phyloP scores from a whole-genome alignment of 768 basidiomycete species.

The Porphyrellus cyaneotinctus region DNA sequence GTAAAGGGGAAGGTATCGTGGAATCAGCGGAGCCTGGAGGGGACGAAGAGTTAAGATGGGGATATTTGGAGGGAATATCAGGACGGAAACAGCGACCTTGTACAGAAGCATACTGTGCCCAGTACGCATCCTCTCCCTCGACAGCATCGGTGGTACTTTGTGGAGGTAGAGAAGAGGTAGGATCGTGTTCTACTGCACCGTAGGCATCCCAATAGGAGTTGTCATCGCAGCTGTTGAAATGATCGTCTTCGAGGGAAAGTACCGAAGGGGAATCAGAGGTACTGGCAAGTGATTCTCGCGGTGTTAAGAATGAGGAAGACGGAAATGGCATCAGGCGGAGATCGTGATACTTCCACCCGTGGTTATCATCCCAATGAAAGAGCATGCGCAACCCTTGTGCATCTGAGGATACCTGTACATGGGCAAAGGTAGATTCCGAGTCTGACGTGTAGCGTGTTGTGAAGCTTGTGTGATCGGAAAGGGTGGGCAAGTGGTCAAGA shows the following conservation, averaged over 20 bases:
- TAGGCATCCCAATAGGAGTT: conserved; percentile 72
- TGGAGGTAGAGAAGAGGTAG: conserved; percentile 10
- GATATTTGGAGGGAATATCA: conserved; percentile 10
- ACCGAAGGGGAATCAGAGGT: conserved; percentile 20
- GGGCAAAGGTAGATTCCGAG: conserved; percentile 51
- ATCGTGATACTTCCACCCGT: conserved; percentile 70
- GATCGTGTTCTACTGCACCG: conserved; percentile 35
- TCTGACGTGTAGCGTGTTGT: conserved; percentile 43
- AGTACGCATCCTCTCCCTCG: conserved; percentile 59
- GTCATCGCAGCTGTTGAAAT: conserved; percentile 35
- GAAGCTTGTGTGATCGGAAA: conserved; percentile 29
- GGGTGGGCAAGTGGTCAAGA: conserved; percentile 37
- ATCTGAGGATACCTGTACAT: conserved; percentile 44
- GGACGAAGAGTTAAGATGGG: conserved; percentile 1
- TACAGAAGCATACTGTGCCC: conserved; percentile 67
- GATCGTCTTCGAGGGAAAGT: conserved; percentile 8
- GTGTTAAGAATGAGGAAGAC: conserved; percentile 28
- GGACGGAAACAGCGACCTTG: conserved; percentile 47
- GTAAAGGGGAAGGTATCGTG: conserved; percentile 52
- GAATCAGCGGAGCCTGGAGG: conserved; percentile 66
- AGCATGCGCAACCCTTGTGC: conserved; percentile 50
- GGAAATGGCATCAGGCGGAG: conserved; percentile 70
- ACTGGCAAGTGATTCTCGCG: conserved; percentile 26
- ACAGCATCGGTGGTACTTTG: conserved; percentile 11
- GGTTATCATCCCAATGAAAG: conserved; percentile 59